These are phyloP conservation scores for Debaryomycetaceae sp. DNA, from an alignment of 1,139 yeast genomes.

Conservation along the genomic window DNA sequence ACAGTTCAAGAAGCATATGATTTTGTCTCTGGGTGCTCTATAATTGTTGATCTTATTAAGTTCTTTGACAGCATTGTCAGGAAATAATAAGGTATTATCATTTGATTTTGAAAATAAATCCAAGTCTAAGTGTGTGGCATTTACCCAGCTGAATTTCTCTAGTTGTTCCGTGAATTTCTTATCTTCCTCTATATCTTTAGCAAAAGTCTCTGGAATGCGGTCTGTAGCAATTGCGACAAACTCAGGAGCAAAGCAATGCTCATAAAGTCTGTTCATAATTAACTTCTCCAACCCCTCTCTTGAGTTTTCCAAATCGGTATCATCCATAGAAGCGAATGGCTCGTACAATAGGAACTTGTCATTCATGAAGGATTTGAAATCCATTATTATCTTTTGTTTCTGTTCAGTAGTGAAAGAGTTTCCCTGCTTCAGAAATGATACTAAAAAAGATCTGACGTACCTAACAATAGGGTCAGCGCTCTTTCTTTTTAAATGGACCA, in stretches of 20 bases:
- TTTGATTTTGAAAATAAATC: conserved; percentile 33
- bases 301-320: conserved; percentile 63
- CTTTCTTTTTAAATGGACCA: conserved; percentile 65
- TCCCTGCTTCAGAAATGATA: conserved; percentile 66
- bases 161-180: conserved; percentile 51
- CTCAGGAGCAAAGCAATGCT: conserved; percentile 78
- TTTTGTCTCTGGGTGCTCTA: conserved; percentile 92
- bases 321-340: conserved; percentile 70
- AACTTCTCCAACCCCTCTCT: conserved; percentile 91
- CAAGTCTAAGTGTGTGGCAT: conserved; percentile 77
- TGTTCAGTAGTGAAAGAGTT: conserved; percentile 67
- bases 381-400: conserved; percentile 70
- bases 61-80: conserved; percentile 68
- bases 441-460: conserved; percentile 75
- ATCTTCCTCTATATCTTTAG: conserved; percentile 64
- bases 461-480: conserved; percentile 88
- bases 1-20: conserved; percentile 84
- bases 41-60: conserved; percentile 74
- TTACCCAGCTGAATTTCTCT: conserved; percentile 69
- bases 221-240: conserved; percentile 43
- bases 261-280: conserved; percentile 81
- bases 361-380: conserved; percentile 69
- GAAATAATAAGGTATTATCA: conserved; percentile 51
- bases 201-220: conserved; percentile 34
- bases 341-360: conserved; percentile 62